Conservation (phyloP, 2,329 filamentous ascomycete species). For the Sclerotinia trifoliorum region DNA sequence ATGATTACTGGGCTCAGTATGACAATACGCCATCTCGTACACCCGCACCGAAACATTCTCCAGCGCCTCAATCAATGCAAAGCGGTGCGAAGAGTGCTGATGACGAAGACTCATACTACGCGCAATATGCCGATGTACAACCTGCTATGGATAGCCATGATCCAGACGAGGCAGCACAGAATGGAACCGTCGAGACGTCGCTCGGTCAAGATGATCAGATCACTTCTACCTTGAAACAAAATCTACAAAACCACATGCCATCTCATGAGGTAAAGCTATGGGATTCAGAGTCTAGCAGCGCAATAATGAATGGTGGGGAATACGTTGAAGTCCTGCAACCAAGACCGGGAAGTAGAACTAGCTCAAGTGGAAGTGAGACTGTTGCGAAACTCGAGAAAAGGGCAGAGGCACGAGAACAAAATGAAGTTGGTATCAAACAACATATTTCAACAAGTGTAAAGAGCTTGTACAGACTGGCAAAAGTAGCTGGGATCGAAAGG, state of each 20-base stretch:
- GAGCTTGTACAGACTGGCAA: conserved; percentile 70
- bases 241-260: conserved; percentile 27
- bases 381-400: conserved; percentile 56
- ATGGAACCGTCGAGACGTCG: conserved; percentile 46
- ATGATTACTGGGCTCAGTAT: conserved; percentile 79
- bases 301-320: conserved; percentile 33
- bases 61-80: conserved; percentile 49
- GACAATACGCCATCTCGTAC: conserved; percentile 67
- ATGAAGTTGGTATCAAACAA: conserved; percentile 74
- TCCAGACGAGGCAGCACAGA: conserved; percentile 62
- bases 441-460: conserved; percentile 76
- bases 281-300: conserved; percentile 18
- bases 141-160: conserved; percentile 79
- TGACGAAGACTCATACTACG: conserved; percentile 70
- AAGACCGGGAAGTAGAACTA: conserved; percentile 57
- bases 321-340: conserved; percentile 49
- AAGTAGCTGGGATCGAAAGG: conserved; percentile 68
- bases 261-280: conserved; percentile 14
- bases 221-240: conserved; percentile 34
- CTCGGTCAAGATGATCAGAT: conserved; percentile 46
- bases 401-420: conserved; percentile 56
- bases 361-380: conserved; percentile 54
- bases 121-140: conserved; percentile 74
- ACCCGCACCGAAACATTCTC: conserved; percentile 60
- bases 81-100: conserved; percentile 35